phyloP scores from a whole-genome alignment of 2,329 filamentous ascomycete genomes.

The Bipolaris cookei region DNA sequence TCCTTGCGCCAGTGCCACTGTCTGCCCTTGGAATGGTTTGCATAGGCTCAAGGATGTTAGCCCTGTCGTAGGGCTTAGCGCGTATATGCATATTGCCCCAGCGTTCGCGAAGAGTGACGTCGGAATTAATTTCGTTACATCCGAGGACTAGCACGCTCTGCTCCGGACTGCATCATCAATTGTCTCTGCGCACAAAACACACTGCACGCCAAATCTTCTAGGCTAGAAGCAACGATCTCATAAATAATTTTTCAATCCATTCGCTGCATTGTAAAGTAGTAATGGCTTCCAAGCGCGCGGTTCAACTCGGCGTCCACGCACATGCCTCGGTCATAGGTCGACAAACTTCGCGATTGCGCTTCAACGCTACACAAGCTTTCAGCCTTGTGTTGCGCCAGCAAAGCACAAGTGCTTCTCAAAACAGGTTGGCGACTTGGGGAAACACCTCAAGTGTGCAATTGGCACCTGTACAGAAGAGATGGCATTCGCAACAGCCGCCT shows the following conservation, averaged over 20 bases:
- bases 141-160: constrained; percentile 25
- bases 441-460: background rate
- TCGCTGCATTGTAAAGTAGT: background rate
- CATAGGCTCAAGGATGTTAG: background rate
- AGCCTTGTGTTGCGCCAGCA: constrained; percentile 12
- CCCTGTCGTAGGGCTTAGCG: constrained; percentile 13
- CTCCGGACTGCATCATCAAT: constrained; percentile 6
- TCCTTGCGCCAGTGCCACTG: background rate
- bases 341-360: constrained; percentile 14
- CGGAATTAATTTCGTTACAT: constrained; percentile 27
- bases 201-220: background rate
- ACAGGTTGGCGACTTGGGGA: background rate
- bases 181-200: background rate
- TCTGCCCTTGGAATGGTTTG: background rate
- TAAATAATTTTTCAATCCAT: background rate
- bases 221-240: background rate
- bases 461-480: constrained; percentile 31
- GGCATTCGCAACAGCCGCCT: constrained; percentile 44
- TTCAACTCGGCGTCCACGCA: constrained; percentile 20
- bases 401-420: background rate
- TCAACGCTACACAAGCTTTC: constrained; percentile 14
- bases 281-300: constrained; percentile 31
- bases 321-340: constrained; percentile 16
- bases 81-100: background rate
- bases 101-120: constrained; percentile 31